Base-by-base conservation (phyloP, 345 rosid genomes). In the Brassica nigra region DNA sequence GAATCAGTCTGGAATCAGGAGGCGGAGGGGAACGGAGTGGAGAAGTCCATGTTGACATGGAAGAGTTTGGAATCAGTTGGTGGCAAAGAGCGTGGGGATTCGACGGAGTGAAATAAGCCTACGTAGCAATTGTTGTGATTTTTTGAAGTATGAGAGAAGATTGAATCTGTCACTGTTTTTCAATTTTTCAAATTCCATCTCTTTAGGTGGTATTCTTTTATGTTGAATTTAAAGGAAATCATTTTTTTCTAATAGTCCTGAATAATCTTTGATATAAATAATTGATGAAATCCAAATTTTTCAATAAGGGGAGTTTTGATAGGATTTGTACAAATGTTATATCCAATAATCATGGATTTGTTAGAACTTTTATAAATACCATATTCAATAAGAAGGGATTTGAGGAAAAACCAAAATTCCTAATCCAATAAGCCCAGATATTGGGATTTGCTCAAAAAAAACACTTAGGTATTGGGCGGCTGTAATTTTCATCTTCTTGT, bases 41-140 rank as follows among this genome's bases (percentile, higher is more conserved):
- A 57, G 8, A 84, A 75, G 82, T 78, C 88, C 88, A 87, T 84
- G 80, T 84, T 86, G 79, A 83, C 27, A 23, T 76, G 77, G 68
- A 80, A 87, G 69, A 87, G 84, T 57, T 80, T 73, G 4, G 84
- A 81, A 71, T 85, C 86, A 4, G 84, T 67, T 67, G 34, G 87
- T 84, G 9, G 78, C 83, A 5, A 87, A 76, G 58, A 87, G 77
- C 2, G 87, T 85, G 64, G 71, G 8, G 86, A 76, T 18, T 79
- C 68, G 62, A 76, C 59, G 29, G 87, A 66, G 83, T 8, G 42
- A 36, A 36, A 8, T 36, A 36, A 39, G 44, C 44, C 9, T 36
- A 2, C 8, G 12, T 39, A 2, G 11, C 12, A 3, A 36, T 36
- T 36, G 42, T 1, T 39, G 44, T 34, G 37, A 34, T 8, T 34